phyloP scores from a whole-genome alignment of 73 alveolate genomes.

The Paramecium sexaurelia region DNA sequence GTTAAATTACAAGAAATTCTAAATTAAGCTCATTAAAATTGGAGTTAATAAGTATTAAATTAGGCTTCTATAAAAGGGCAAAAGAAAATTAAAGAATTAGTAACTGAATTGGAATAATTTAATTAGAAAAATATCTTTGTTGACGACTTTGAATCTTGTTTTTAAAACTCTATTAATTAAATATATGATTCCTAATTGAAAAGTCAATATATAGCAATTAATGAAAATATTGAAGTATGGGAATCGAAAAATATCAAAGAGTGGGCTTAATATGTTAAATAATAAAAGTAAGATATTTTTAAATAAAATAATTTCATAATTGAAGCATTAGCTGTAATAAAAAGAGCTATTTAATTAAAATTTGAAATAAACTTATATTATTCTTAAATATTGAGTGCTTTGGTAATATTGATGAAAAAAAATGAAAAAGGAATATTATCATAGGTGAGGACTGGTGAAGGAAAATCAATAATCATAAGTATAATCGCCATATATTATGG shows the following conservation, averaged over 20 bases:
- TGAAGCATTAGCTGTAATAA: slow-evolving; percentile 32
- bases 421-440: slow-evolving; percentile 71
- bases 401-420: not conserved
- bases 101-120: not conserved
- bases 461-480: slow-evolving; percentile 79
- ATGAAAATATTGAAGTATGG: not conserved
- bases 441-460: slow-evolving; percentile 86
- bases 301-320: not conserved
- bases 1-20: no score
- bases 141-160: no score
- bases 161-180: no score
- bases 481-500: slow-evolving; percentile 75
- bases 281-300: not conserved
- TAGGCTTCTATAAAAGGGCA: not conserved
- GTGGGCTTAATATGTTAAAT: not conserved
- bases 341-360: not conserved
- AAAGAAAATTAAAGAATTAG: not conserved
- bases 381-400: not conserved
- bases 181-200: no score
- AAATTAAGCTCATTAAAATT: no score
- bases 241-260: not conserved
- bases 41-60: not conserved
- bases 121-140: not conserved
- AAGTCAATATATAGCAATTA: no score
- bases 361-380: not conserved